A percentile compares a stretch with the other conserved stretches of the same genome.
phyloP scores from a whole-genome alignment of 1,284 basidiomycete genomes.

The Moesziomyces antarcticus region DNA sequence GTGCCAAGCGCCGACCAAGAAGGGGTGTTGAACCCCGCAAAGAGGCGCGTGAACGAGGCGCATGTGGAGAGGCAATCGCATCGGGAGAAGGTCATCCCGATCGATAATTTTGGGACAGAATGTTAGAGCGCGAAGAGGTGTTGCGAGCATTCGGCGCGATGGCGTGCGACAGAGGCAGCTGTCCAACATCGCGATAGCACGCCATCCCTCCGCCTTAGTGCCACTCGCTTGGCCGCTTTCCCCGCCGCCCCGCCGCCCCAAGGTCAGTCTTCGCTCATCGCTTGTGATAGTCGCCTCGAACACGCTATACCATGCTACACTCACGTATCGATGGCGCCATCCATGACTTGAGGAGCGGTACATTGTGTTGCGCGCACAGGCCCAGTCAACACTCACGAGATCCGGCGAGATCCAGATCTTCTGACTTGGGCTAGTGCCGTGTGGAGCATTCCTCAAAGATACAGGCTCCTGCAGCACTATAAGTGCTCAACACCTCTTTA shows the following conservation, averaged over 20 bases:
- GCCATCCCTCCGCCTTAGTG: conserved; percentile 17
- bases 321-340: conserved; percentile 7
- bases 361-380: not conserved
- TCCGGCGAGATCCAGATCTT: too few relatives aligned
- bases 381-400: not conserved
- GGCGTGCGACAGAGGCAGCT: conserved; percentile 19
- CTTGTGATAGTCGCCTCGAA: too few relatives aligned
- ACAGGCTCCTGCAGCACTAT: too few relatives aligned
- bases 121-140: too few relatives aligned
- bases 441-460: too few relatives aligned
- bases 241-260: conserved; percentile 1
- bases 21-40: too few relatives aligned
- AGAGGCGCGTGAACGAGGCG: too few relatives aligned
- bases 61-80: too few relatives aligned
- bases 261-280: too few relatives aligned
- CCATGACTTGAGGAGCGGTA: not conserved
- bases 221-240: conserved; percentile 7
- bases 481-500: too few relatives aligned
- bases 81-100: not conserved
- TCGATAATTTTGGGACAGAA: not conserved
- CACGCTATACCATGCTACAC: not conserved
- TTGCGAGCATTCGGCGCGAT: not conserved
- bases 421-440: too few relatives aligned
- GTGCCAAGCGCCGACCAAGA: too few relatives aligned
- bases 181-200: conserved; percentile 23